Evolutionary conservation across 768 basidiomycete genomes (phyloP), one percentile per base, ranked within the genome.

Genomic region (Amanita pseudoporphyria): DNA sequence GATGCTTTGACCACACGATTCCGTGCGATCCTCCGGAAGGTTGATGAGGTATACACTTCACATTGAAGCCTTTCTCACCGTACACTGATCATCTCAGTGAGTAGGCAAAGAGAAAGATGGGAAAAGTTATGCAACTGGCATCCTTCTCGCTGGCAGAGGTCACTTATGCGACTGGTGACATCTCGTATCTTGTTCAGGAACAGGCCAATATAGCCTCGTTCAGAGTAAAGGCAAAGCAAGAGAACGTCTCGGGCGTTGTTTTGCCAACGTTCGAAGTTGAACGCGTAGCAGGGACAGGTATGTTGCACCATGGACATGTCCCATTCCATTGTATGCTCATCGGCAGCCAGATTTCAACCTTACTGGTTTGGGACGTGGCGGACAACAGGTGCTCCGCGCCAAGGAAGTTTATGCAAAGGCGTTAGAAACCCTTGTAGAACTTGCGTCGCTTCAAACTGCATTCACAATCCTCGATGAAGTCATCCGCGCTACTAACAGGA

Each of bases 141-240:
- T 98, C 96, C 36, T 96, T 99, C 75, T 96, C 94, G 37, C 85
- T 98, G 71, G 96, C 96, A 0, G 95, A 98, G 67, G 96, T 99
- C 56, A 95, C 94, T 16, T 99, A 98, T 69, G 82, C 94, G 30
- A 95, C 96, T 7, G 90, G 90, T 56, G 96, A 98, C 62, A 98
- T 99, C 61, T 81, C 90, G 40, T 99, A 98, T 68, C 87, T 96
- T 54, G 92, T 99, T 5, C 96, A 98, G 64, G 95, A 98, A 64
- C 87, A 91, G 56, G 94, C 91, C 24, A 87, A 88, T 61, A 73
- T 81, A 28, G 96, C 95, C 0, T 79, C 87, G 0, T 98, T 98
- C 74, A 82, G 81, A 57, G 93, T 99, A 36, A 87, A 86, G 67
- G 85, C 94, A 12, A 91, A 83, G 66, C 93, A 96, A 65, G 96